These are phyloP conservation scores for Coniochaeta prunicola DNA, from an alignment of 2,329 filamentous ascomycete species.

Conservation along the genomic window DNA sequence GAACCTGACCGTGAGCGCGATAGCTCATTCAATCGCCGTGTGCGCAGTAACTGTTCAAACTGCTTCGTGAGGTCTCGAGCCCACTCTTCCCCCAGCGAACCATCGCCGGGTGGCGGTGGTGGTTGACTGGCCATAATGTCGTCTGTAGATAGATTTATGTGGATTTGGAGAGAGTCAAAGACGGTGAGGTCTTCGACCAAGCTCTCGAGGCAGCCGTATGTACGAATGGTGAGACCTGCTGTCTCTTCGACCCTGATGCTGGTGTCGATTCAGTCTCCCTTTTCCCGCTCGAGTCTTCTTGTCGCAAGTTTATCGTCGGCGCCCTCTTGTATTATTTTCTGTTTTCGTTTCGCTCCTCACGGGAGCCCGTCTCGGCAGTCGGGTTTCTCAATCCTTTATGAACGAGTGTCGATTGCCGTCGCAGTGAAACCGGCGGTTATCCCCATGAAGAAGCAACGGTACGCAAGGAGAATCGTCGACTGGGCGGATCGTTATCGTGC, in stretches of 20 bases:
- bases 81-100: constrained; percentile 59
- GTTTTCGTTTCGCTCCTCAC: background rate
- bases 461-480: background rate
- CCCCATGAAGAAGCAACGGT: background rate
- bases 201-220: constrained; percentile 5
- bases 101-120: background rate
- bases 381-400: background rate
- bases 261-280: background rate
- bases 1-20: constrained; percentile 42
- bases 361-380: background rate
- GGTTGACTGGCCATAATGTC: constrained; percentile 18
- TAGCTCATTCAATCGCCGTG: constrained; percentile 79
- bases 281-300: background rate
- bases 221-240: constrained; percentile 4
- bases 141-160: constrained; percentile 8
- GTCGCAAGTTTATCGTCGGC: background rate
- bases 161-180: constrained; percentile 6
- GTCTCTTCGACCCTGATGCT: background rate
- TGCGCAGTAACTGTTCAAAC: constrained; percentile 81
- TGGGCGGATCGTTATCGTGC: background rate
- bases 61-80: constrained; percentile 72
- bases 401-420: background rate
- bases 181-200: constrained; percentile 8
- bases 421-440: background rate
- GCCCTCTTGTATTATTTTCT: background rate